phyloP scores from a whole-genome alignment of 768 basidiomycete species.

The Kwoniella newhampshirensis region DNA sequence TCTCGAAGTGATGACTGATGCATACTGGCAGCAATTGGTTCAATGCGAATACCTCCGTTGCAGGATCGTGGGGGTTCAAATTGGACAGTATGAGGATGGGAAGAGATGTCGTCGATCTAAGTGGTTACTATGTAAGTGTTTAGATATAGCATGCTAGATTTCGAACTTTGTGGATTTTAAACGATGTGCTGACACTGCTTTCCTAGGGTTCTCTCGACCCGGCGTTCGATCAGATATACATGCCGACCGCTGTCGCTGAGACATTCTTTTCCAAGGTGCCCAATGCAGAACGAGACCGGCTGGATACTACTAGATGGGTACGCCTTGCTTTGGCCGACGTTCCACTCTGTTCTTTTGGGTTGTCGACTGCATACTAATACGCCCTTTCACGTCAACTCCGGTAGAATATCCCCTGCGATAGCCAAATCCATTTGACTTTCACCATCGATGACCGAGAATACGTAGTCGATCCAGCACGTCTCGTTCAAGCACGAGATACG shows the following conservation, averaged over 20 bases:
- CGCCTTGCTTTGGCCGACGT: slow-evolving; percentile 4
- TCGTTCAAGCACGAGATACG: slow-evolving; percentile 33
- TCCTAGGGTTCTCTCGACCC: slow-evolving; percentile 46
- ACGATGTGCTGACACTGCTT: neutral
- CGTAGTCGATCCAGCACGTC: slow-evolving; percentile 32
- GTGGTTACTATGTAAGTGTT: slow-evolving; percentile 32
- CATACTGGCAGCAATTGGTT: slow-evolving; percentile 46
- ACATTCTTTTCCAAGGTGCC: slow-evolving; percentile 30
- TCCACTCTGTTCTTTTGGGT: neutral
- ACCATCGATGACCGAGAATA: slow-evolving; percentile 35
- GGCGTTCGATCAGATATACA: slow-evolving; percentile 41
- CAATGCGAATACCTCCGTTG: slow-evolving; percentile 17
- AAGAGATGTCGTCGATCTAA: slow-evolving; percentile 26
- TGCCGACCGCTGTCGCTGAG: slow-evolving; percentile 40
- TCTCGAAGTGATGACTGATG: neutral
- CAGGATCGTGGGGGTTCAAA: slow-evolving; percentile 39
- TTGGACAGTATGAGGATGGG: slow-evolving; percentile 34
- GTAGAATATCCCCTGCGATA: slow-evolving; percentile 49
- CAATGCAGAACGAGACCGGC: slow-evolving; percentile 28
- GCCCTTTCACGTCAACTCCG: too few species aligned
- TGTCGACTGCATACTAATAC: neutral
- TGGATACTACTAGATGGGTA: slow-evolving; percentile 43
- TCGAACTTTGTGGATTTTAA: too few species aligned
- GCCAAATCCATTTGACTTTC: slow-evolving; percentile 40
- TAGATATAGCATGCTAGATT: too few species aligned